phyloP scores from a whole-genome alignment of 306 rosid genomes.

The Vigna reflexopilosa region DNA sequence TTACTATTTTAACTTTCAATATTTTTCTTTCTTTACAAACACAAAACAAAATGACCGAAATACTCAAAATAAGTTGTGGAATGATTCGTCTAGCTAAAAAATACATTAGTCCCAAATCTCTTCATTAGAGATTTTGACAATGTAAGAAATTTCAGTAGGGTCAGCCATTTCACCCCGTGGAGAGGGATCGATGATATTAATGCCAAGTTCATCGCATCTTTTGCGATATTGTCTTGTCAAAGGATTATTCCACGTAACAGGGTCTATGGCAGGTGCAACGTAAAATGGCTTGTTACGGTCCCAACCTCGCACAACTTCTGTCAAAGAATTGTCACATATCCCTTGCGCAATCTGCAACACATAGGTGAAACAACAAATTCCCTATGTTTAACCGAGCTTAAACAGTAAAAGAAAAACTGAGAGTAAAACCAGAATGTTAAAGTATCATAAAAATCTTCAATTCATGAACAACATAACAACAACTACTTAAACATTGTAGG shows the following conservation, averaged over 20 bases:
- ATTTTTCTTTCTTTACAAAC: too few species aligned
- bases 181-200: slow-evolving; percentile 67
- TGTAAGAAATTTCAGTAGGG: slow-evolving; percentile 34
- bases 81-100: too few species aligned
- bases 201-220: slow-evolving; percentile 66
- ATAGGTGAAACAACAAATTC: background rate
- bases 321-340: slow-evolving; percentile 70
- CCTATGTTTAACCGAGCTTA: background rate
- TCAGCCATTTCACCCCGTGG: slow-evolving; percentile 71
- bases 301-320: slow-evolving; percentile 80
- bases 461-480: too few species aligned
- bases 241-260: slow-evolving; percentile 74
- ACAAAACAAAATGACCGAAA: too few species aligned
- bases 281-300: slow-evolving; percentile 72
- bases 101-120: background rate
- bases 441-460: too few species aligned
- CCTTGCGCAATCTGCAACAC: slow-evolving; percentile 74
- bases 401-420: too few species aligned
- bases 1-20: too few species aligned
- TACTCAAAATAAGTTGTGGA: too few species aligned
- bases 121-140: background rate
- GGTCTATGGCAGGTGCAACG: slow-evolving; percentile 86
- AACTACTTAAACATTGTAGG: too few species aligned
- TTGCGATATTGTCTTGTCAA: slow-evolving; percentile 65
- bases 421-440: too few species aligned